Base-by-base conservation (phyloP, 257 asterid genomes). In the Nicotiana otophora region DNA sequence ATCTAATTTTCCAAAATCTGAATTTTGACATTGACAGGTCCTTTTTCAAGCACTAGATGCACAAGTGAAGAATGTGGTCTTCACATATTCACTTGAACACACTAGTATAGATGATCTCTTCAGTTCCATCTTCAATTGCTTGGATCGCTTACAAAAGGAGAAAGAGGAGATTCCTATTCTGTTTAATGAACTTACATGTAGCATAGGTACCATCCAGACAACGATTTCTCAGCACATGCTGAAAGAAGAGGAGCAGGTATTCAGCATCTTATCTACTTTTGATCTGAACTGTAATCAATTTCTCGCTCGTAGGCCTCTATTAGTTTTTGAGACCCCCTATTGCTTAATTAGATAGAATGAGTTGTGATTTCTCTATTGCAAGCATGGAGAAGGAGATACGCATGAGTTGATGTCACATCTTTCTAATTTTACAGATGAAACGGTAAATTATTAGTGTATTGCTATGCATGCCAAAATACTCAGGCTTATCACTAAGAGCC, bases 211-310 rank as follows among this genome's bases (percentile, higher is more conserved):
- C 23, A 83, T 91, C 68, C 88, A 84, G 84, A 68, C 89, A 84
- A 87, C 84, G 88, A 88, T 95, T 84, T 87, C 92, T 76, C 96
- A 95, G 84, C 98, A 95, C 78, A 90, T 95, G 95, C 89, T 86
- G 83, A 93, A 95, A 90, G 98, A 95, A 92, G 98, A 95, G 87
- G 86, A 90, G 77, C 98, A 93, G 95, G 98, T 95, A 83, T 68
- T 78, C 23, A 54, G 55, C 60, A 70, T 70, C 78, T 42, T 42
- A 42, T 42, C 58, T 42, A 70, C 26, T 46, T 70, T 42, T 70
- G 30, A 70, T 70, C 60, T 39, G n/a, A 69, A 42, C 10, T n/a
- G 36, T 63, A 28, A 28, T 63, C 39, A 63, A 61, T 61, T 61
- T 63, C 36, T 63, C 1, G 39, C 36, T 63, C n/a, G n/a, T 63